These are phyloP conservation scores for Aspergillus brasiliensis DNA, from an alignment of 2,329 filamentous ascomycete species.

Conservation along the genomic window DNA sequence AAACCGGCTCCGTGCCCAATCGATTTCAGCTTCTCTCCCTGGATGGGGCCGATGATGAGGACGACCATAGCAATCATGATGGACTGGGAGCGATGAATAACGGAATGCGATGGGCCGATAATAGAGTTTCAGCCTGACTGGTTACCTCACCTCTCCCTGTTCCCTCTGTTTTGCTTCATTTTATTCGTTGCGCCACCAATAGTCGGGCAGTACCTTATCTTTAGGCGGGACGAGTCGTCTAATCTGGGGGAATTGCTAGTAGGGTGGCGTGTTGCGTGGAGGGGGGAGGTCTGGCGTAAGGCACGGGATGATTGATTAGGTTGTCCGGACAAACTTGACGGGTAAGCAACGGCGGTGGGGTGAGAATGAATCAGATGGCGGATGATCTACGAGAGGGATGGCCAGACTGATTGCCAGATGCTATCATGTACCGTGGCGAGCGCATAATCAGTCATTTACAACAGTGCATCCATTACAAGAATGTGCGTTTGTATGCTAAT, in stretches of 20 bases:
- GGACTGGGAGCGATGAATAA: conserved; percentile 18
- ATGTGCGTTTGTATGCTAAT: background rate
- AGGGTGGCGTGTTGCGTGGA: no score
- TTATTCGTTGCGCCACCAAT: background rate
- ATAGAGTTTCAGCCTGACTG: conserved; percentile 14
- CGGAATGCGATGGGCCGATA: conserved; percentile 18
- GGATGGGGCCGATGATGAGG: conserved; percentile 46
- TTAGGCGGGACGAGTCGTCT: background rate
- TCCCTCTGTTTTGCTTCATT: background rate
- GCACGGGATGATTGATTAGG: no score
- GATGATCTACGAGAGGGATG: background rate
- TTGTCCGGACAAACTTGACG: no score
- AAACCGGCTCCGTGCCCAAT: conserved; percentile 49
- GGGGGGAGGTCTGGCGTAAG: no score
- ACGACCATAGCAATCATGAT: conserved; percentile 24
- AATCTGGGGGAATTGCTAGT: no score
- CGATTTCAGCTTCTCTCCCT: conserved; percentile 63
- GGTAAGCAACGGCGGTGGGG: no score
- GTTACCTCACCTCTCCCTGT: background rate
- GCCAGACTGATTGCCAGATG: background rate
- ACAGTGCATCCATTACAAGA: no score
- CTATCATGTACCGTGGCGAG: background rate
- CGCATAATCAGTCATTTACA: background rate
- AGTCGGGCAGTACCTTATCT: background rate
- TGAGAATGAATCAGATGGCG: no score